Percentiles rank a stretch among this genome's conserved stretches.
phyloP scores from a whole-genome alignment of 78 protist genomes.

The Emiliania huxleyi region DNA sequence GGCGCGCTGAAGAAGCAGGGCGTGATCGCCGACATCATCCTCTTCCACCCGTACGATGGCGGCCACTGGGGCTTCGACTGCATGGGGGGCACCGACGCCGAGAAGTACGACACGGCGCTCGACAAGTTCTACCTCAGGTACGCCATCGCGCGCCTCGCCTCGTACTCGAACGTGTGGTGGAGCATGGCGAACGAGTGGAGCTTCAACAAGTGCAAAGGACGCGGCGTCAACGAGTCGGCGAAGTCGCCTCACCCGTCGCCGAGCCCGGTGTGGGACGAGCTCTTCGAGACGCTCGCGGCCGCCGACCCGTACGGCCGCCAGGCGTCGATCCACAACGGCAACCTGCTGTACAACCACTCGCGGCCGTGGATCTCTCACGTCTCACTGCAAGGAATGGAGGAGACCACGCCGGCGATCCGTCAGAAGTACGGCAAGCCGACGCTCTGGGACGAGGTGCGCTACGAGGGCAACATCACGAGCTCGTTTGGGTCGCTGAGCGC shows the following conservation, averaged over 20 bases:
- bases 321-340: conserved; percentile 4
- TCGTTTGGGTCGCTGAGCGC: background rate
- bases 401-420: background rate
- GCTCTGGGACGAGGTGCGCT: conserved; percentile 11
- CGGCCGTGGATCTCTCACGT: background rate
- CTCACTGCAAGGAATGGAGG: background rate
- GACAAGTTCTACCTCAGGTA: background rate
- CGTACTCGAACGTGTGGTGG: background rate
- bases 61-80: background rate
- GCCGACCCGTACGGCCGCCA: background rate
- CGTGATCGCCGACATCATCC: background rate
- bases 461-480: background rate
- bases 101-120: background rate
- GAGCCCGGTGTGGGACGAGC: background rate
- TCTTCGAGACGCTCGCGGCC: background rate
- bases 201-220: background rate
- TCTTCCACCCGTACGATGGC: background rate
- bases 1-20: background rate
- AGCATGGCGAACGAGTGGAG: background rate
- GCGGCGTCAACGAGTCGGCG: background rate
- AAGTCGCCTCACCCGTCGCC: background rate
- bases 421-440: background rate
- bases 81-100: background rate
- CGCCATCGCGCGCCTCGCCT: background rate
- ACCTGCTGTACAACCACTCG: background rate